Evolutionary conservation across 106 monocot genomes (phyloP).

Genomic region (Acorus gramineus): DNA sequence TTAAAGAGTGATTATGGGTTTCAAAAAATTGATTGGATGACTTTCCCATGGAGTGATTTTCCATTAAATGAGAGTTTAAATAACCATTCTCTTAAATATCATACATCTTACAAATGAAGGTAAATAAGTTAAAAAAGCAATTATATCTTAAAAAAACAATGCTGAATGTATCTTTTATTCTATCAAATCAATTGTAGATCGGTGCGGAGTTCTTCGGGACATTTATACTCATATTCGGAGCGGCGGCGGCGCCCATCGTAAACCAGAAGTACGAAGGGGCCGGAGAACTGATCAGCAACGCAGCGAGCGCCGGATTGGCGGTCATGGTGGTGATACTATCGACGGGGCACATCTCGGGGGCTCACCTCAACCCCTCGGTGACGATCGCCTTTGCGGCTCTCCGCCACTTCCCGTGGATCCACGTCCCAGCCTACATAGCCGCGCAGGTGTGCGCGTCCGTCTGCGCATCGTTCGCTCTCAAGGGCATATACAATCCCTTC

Average conservation of each 20-base stretch:
- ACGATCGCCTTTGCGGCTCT: constrained; percentile 19
- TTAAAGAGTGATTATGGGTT: too few species aligned
- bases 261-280: constrained; percentile 9
- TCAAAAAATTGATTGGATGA: too few species aligned
- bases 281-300: constrained; percentile 14
- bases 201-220: constrained; percentile 31
- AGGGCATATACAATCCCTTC: constrained; percentile 19
- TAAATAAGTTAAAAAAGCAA: too few species aligned
- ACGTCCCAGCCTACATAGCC: constrained; percentile 8
- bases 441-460: constrained; percentile 12
- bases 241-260: constrained; percentile 11
- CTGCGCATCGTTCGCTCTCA: constrained; percentile 17
- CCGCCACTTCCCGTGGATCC: constrained; percentile 15
- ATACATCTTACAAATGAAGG: too few species aligned
- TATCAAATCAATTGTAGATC: not conserved
- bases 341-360: constrained; percentile 31
- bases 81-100: too few species aligned
- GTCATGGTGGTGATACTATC: constrained; percentile 17
- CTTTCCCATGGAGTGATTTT: too few species aligned
- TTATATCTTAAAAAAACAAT: too few species aligned
- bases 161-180: too few species aligned
- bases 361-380: constrained; percentile 30
- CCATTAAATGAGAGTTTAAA: too few species aligned
- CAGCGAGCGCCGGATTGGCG: constrained; percentile 23
- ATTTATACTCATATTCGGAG: constrained; percentile 27